Evolutionary conservation across 495 filamentous ascomycete genomes (phyloP).

Genomic region (Penicillium egyptiacum): DNA sequence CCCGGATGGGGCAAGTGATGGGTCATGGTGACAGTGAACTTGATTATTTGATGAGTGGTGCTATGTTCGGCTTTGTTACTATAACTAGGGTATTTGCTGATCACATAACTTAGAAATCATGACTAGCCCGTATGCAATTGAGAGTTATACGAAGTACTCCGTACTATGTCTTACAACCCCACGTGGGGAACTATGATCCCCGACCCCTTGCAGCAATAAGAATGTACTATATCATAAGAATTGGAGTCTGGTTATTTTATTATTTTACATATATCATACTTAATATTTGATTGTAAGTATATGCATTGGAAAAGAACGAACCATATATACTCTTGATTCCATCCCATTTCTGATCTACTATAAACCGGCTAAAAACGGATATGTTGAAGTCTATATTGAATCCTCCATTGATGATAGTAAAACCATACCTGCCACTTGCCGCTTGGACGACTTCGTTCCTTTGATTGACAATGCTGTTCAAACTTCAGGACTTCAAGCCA

Average conservation of each 20-base stretch:
- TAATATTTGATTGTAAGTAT: too few species aligned
- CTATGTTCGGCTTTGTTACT: neutral
- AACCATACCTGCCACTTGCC: neutral
- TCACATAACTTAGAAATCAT: neutral
- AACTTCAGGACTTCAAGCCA: neutral
- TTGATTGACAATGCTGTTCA: neutral
- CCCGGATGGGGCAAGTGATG: slow-evolving; percentile 13
- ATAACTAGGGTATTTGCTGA: neutral
- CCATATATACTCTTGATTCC: too few species aligned
- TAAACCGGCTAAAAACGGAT: too few species aligned
- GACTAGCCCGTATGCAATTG: neutral
- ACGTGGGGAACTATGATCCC: slow-evolving; percentile 2
- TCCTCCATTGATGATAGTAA: neutral
- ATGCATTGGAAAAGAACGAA: too few species aligned
- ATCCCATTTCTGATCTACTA: too few species aligned
- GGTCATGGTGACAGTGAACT: neutral
- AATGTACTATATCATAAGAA: neutral
- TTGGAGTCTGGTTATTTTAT: neutral
- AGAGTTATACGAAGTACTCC: neutral
- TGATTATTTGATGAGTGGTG: neutral
- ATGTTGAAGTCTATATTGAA: neutral
- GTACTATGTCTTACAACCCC: neutral
- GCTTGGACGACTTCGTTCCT: neutral
- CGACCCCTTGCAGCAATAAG: slow-evolving; percentile 1
- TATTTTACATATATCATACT: too few species aligned